Base-by-base conservation (phyloP, 306 rosid species). In the Potentilla sterilis region DNA sequence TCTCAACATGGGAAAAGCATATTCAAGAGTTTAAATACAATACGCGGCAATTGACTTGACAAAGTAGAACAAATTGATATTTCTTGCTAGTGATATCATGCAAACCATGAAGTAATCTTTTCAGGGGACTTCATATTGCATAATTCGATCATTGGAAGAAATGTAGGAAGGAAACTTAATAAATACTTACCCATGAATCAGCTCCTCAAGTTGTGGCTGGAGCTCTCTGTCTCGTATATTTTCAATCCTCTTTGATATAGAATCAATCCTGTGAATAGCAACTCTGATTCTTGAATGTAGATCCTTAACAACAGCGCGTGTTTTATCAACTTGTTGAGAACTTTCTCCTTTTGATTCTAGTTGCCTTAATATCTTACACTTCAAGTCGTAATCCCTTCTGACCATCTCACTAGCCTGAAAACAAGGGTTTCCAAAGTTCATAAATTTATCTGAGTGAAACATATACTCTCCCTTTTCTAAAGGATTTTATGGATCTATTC, bases 121-220 rank as follows among this genome's bases (percentile, higher is more conserved):
- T 32, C 1, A 6, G 40, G 12, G 16, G 4, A 22, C 38, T 59
- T 59, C 34, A 28, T 24, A 63, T 63, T 34, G 18, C 12, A 22
- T 35, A 5, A 12, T 5, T 61, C 9, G 34, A 15, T 63, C 21
- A 63, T 4, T 32, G 43, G 21, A 55, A 38, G 70, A 32, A 32
- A 40, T 15, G 58, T 46, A 52, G 19, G 70, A 13, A 64, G 59
- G 74, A 48, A 81, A 64, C 64, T 69, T 75, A 40, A 40, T 16
- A 83, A 54, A 67, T 42, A 73, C 89, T 44, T 88, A 95, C 99
- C 92, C 97, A 63, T 84, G 88, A 79, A 95, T 89, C 84, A 95
- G 85, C 88, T 95, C 99, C 77, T 90, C 97, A 13, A 95, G 97
- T 80, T 95, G 99, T 47, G 99, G 99, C 76, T 90, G 97, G 79